Evolutionary conservation across 768 basidiomycete species (phyloP).

Genomic region (Artomyces pyxidatus): DNA sequence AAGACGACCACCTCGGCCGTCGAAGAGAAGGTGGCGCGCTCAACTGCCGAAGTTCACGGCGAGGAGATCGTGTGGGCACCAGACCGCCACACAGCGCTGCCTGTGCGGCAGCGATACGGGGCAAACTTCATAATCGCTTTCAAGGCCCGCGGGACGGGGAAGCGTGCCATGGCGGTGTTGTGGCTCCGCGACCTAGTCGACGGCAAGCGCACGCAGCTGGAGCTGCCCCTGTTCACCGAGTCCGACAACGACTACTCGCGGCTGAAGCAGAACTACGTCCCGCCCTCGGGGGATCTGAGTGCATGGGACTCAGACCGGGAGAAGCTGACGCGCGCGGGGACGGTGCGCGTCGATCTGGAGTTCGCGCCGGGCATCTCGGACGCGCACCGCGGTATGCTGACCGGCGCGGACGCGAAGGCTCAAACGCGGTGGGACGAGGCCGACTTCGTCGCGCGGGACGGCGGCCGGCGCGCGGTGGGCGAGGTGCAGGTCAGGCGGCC

Average conservation of each 20-base stretch:
- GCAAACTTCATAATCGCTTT: constrained; percentile 37
- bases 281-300: constrained; percentile 22
- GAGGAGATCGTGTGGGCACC: constrained; percentile 28
- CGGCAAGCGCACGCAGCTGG: constrained; percentile 36
- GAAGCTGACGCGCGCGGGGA: constrained; percentile 21
- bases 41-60: constrained; percentile 27
- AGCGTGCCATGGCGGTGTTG: constrained; percentile 34
- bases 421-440: constrained; percentile 9
- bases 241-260: constrained; percentile 22
- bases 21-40: constrained; percentile 33
- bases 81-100: constrained; percentile 32
- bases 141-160: constrained; percentile 26
- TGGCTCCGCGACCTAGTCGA: constrained; percentile 52
- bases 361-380: constrained; percentile 24
- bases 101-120: constrained; percentile 40
- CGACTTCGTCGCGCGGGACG: constrained; percentile 17
- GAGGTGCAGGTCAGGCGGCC: background rate
- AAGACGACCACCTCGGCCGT: constrained; percentile 33
- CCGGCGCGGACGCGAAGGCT: constrained; percentile 14
- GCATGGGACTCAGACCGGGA: constrained; percentile 22
- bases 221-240: constrained; percentile 32
- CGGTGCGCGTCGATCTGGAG: constrained; percentile 17
- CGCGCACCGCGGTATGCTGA: constrained; percentile 18
- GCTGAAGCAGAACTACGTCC: constrained; percentile 25
- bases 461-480: constrained; percentile 1